Conservation (phyloP, 1,139 yeast species). For the Blastobotrys malaysiensis region DNA sequence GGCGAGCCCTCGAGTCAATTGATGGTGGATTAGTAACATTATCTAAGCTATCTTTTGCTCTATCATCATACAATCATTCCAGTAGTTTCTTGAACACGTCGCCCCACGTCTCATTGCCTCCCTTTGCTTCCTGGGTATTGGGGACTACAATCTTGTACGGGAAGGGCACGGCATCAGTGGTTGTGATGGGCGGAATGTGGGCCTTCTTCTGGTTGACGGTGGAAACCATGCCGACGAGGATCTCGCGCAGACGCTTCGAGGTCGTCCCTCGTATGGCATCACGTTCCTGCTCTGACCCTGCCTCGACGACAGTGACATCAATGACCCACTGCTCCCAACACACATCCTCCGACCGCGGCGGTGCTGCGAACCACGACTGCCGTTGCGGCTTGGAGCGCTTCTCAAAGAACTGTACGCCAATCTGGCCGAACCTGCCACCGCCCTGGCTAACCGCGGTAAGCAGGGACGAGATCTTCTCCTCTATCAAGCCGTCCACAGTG, state of each 20-base stretch:
- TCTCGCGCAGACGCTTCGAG: slow-evolving; percentile 36
- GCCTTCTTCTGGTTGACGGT: slow-evolving; percentile 51
- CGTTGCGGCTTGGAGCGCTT: slow-evolving; percentile 25
- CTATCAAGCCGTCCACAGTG: slow-evolving; percentile 28
- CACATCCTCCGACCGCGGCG: slow-evolving; percentile 28
- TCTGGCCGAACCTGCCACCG: slow-evolving; percentile 15
- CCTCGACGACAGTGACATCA: slow-evolving; percentile 31
- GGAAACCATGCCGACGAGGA: slow-evolving; percentile 45
- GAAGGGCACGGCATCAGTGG: slow-evolving; percentile 62
- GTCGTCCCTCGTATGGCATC: slow-evolving; percentile 17
- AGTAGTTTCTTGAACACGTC: slow-evolving; percentile 32
- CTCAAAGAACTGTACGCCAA: slow-evolving; percentile 36
- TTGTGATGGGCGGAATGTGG: slow-evolving; percentile 71
- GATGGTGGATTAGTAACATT: neutral
- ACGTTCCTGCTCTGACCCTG: slow-evolving; percentile 23
- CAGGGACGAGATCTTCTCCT: slow-evolving; percentile 27
- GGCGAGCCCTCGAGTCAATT: too few species aligned
- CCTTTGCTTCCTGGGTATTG: slow-evolving; percentile 12
- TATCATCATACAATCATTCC: slow-evolving; percentile 10
- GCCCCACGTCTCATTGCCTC: slow-evolving; percentile 28
- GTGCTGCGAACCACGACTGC: slow-evolving; percentile 33
- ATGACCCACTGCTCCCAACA: slow-evolving; percentile 50
- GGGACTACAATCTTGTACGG: slow-evolving; percentile 46
- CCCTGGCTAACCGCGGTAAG: slow-evolving; percentile 19
- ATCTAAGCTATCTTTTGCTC: neutral